phyloP scores from a whole-genome alignment of 345 rosid species.

The Lenwebbia sp. region DNA sequence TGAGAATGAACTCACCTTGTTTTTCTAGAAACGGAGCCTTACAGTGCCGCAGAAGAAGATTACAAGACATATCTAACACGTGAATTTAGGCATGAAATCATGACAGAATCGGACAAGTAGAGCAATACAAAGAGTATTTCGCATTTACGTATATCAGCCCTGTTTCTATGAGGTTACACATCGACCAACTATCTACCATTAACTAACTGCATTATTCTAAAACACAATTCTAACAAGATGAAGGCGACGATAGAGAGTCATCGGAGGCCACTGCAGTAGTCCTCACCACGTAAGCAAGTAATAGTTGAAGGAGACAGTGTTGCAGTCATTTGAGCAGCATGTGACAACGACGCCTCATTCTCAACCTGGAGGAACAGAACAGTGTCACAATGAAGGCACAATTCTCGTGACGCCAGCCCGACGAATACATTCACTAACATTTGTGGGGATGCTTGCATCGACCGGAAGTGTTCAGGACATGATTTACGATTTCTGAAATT shows the following conservation, averaged over 20 bases:
- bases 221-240: neutral
- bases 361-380: neutral
- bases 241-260: neutral
- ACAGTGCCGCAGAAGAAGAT: neutral
- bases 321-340: neutral
- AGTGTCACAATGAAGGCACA: neutral
- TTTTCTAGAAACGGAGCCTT: neutral
- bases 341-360: neutral
- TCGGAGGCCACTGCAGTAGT: neutral
- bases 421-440: neutral
- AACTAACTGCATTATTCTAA: neutral
- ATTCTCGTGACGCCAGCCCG: accelerated
- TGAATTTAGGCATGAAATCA: neutral
- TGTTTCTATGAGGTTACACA: neutral
- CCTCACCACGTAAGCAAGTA: neutral
- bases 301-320: neutral
- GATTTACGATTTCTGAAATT: neutral
- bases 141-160: no score
- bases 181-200: neutral
- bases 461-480: neutral
- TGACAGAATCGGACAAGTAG: neutral
- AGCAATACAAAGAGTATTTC: no score
- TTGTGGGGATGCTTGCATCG: neutral
- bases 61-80: neutral
- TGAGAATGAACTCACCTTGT: no score